Evolutionary conservation across 306 rosid genomes (phyloP), one percentile per base, ranked within the genome.

Genomic region (Malus asiatica): DNA sequence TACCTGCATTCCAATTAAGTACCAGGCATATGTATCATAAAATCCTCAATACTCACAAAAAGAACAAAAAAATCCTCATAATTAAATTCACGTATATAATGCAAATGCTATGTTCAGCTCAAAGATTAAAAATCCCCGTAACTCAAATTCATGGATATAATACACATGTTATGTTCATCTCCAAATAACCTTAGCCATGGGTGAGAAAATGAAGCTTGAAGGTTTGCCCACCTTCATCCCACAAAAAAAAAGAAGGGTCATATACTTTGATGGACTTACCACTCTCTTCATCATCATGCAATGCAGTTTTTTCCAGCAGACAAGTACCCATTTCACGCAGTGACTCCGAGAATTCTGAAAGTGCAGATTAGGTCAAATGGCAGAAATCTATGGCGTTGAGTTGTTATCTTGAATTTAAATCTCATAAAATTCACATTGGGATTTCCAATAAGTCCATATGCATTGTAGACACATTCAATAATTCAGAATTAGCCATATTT

Each of bases 261-360:
- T 3, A 70, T 45, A 70, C 60, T 70, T 76, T 51, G 33, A n/a
- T 33, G 4, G 8, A 33, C 64, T 83, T 81, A 90, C 96, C 88
- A n/a, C 86, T 87, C 74, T 87, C 88, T 78, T 80, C 86, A 77
- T 85, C 86, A 60, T 90, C 87, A 70, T 87, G 78, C 68, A 85
- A 66, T 63, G 87, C 33, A 40, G 88, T 83, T 84, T 90, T 88
- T 82, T 88, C 91, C 73, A 88, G 52, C 38, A 93, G 82, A 89
- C 96, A 90, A 71, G 83, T 40, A 60, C 98, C 98, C 98, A 93
- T 89, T 87, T 93, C 96, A 77, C 71, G 85, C 81, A 93, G 80
- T 7, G 98, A 93, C 87, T 93, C 93, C 0, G 98, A 89, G 83
- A 93, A 93, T 76, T 93, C 98, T 93, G 93, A 86, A 83, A 73